Conservation (phyloP, 129 eudicot genomes). For the Gnaphalium uliginosum region DNA sequence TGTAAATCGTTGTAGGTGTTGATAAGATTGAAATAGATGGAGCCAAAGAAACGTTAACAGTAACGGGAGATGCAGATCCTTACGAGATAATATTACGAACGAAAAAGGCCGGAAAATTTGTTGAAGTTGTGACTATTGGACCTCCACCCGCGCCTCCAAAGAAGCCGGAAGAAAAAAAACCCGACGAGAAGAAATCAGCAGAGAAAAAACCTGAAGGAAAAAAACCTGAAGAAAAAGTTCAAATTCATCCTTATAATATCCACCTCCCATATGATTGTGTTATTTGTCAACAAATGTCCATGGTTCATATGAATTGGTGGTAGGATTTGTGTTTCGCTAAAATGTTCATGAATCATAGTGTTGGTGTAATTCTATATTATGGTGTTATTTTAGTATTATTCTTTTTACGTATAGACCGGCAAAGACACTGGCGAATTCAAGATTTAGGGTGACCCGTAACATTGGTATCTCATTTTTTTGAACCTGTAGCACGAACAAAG, state of each 20-base stretch:
- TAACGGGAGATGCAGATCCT: constrained; percentile 73
- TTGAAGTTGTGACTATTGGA: constrained; percentile 60
- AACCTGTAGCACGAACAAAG: too few relatives aligned
- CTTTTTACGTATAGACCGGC: background rate
- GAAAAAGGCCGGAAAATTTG: constrained; percentile 53
- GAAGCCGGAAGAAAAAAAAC: constrained; percentile 50
- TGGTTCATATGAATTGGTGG: constrained; percentile 28
- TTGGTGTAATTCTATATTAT: constrained; percentile 28
- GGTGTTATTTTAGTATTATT: background rate
- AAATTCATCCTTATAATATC: constrained; percentile 18
- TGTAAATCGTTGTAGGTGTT: constrained; percentile 45
- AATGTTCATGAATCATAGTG: background rate
- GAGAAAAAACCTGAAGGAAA: constrained; percentile 38
- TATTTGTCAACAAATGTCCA: constrained; percentile 41
- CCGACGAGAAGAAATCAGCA: constrained; percentile 36
- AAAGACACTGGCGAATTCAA: too few relatives aligned
- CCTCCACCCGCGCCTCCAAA: constrained; percentile 68
- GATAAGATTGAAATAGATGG: constrained; percentile 66
- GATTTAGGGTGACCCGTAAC: too few relatives aligned
- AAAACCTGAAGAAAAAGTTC: constrained; percentile 31
- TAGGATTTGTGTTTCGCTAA: constrained; percentile 41
- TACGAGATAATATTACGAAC: constrained; percentile 51
- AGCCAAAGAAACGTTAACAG: constrained; percentile 55
- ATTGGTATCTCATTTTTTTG: too few relatives aligned
- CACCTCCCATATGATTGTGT: constrained; percentile 39